Evolutionary conservation across 495 filamentous ascomycete species (phyloP).

Genomic region (Hypoxylon trugodes): DNA sequence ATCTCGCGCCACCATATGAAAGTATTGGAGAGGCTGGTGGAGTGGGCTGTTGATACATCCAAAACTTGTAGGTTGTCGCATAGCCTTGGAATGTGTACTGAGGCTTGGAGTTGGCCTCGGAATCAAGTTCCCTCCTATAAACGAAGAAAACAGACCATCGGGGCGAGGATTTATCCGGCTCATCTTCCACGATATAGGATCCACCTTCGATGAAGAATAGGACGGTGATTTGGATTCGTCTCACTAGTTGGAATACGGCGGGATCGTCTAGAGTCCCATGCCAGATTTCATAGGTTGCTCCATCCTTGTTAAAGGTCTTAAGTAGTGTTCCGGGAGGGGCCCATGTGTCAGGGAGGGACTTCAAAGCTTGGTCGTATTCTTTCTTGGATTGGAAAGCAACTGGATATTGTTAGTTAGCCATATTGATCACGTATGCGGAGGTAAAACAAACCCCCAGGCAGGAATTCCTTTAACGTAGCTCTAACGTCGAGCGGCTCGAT

Average conservation of each 20-base stretch:
- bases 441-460: slow-evolving; percentile 67
- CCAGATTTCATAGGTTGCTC: slow-evolving; percentile 61
- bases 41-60: slow-evolving; percentile 59
- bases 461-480: slow-evolving; percentile 68
- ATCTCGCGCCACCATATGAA: too few relatives aligned
- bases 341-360: slow-evolving; percentile 65
- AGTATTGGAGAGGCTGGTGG: slow-evolving; percentile 19
- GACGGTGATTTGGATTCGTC: slow-evolving; percentile 83
- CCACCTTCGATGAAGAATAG: slow-evolving; percentile 93
- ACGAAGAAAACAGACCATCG: slow-evolving; percentile 90
- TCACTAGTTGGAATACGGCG: slow-evolving; percentile 69
- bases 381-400: slow-evolving; percentile 68
- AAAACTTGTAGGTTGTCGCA: slow-evolving; percentile 88
- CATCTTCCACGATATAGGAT: slow-evolving; percentile 69
- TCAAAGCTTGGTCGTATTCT: slow-evolving; percentile 67
- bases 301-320: slow-evolving; percentile 48
- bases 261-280: slow-evolving; percentile 59
- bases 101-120: slow-evolving; percentile 56
- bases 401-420: slow-evolving; percentile 44
- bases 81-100: slow-evolving; percentile 84
- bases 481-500: slow-evolving; percentile 72
- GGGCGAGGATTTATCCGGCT: slow-evolving; percentile 73
- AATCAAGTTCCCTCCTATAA: slow-evolving; percentile 69
- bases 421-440: neutral
- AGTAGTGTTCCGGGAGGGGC: slow-evolving; percentile 61